Base-by-base conservation (phyloP, 2,329 filamentous ascomycete species). In the Lachnellula hyalina region DNA sequence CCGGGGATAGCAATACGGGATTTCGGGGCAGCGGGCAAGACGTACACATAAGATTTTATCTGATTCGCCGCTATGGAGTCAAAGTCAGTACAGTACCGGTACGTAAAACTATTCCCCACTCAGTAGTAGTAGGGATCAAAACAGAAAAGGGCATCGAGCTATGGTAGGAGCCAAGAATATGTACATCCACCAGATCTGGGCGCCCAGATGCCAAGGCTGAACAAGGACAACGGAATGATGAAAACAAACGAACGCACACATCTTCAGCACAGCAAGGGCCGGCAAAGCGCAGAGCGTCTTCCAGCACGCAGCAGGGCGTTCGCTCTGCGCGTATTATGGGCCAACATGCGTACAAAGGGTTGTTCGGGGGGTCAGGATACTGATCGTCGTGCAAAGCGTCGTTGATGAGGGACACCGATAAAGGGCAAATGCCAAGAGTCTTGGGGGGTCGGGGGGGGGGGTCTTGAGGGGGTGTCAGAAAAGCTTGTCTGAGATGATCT, bases 31-130 rank as follows among this genome's bases (percentile, higher is more conserved):
- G 21, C 23, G 23, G 44, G 42, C 15, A 34, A 32, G 47, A 65
- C 65, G 50, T 61, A 67, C 65, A 66, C 65, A 53, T 62, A 63
- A 25, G 62, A 66, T 36, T 62, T 54, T 52, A 67, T 59, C 51
- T 60, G 57, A 56, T 61, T 61, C 25, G 65, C 54, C 59, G 64
- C 65, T 66, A 53, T 49, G 23, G 44, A 42, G 42, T 28, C 44
- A 47, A 41, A 44, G 54, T 61, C 55, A 58, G 59, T 47, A 52
- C 5, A 12, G 2, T 15, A 47, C 21, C 2, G 14, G 5, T 7
- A 17, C 4, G 12, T 19, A 12, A n/a, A n/a, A 40, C 21, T 21
- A 21, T 21, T 21, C 21, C 21, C 3, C 2, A 2, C 21, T 21
- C 4, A 4, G 14, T 40, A 15, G 36, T 40, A 17, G 17, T 17